phyloP scores from a whole-genome alignment of 345 rosid genomes.

The Populus davidiana region DNA sequence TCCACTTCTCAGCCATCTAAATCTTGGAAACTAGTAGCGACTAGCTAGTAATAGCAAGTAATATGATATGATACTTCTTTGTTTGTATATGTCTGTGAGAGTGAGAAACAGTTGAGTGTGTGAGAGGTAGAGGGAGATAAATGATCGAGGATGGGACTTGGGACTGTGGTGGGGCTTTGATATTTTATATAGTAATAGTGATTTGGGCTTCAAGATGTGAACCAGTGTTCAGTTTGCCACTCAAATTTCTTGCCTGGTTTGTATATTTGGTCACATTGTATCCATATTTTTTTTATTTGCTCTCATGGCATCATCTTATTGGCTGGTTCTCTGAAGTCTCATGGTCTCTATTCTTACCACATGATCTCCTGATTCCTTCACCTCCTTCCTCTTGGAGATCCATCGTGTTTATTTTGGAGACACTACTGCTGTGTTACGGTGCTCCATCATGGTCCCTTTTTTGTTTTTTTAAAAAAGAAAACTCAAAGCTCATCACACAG shows the following conservation, averaged over 20 bases:
- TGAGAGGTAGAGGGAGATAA: background rate
- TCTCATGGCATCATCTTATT: background rate
- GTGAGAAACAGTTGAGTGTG: background rate
- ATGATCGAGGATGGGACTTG: conserved; percentile 16
- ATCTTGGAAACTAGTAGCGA: background rate
- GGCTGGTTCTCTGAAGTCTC: background rate
- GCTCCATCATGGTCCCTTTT: conserved; percentile 22
- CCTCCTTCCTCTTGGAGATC: conserved; percentile 41
- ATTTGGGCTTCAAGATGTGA: background rate
- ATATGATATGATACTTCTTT: background rate
- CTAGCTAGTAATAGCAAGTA: background rate
- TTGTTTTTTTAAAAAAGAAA: background rate
- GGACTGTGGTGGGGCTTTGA: conserved; percentile 16
- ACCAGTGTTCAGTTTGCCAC: background rate
- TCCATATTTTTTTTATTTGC: background rate
- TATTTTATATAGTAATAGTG: conserved; percentile 17
- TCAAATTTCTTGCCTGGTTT: background rate
- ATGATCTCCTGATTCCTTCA: conserved; percentile 32
- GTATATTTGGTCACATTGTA: background rate
- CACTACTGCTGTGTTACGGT: conserved; percentile 41
- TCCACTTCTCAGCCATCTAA: conserved; percentile 85
- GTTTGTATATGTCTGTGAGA: background rate
- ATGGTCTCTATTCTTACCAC: background rate
- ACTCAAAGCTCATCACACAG: background rate
- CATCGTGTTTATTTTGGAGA: conserved; percentile 43